These are phyloP conservation scores for Diatrype stigma DNA, from an alignment of 2,329 filamentous ascomycete genomes.

Conservation along the genomic window DNA sequence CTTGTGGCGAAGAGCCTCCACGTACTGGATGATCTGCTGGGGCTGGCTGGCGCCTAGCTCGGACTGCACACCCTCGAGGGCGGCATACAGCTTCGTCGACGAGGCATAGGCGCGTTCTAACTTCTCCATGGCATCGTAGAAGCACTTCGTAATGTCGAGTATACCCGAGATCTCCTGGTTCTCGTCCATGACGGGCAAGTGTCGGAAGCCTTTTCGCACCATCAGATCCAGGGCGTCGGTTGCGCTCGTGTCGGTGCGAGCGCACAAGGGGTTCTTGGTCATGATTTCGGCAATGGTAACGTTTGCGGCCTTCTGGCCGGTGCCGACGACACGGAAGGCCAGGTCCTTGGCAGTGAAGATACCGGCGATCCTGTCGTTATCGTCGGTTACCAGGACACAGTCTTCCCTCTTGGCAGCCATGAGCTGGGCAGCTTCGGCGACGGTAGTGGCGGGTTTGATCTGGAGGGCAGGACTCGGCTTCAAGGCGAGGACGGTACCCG, in stretches of 20 bases:
- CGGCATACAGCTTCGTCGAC: slow-evolving; percentile 96
- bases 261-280: slow-evolving; percentile 98
- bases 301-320: slow-evolving; percentile 80
- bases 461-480: slow-evolving; percentile 94
- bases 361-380: slow-evolving; percentile 94
- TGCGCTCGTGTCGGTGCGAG: slow-evolving; percentile 93
- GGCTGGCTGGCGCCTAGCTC: slow-evolving; percentile 94
- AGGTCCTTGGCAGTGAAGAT: slow-evolving; percentile 99
- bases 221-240: slow-evolving; percentile 96
- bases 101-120: slow-evolving; percentile 95
- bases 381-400: slow-evolving; percentile 94
- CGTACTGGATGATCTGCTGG: slow-evolving; percentile 98
- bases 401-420: slow-evolving; percentile 99
- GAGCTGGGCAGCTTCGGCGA: slow-evolving; percentile 92
- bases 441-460: slow-evolving; percentile 92
- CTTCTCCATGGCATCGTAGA: slow-evolving; percentile 99
- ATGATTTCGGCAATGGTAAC: slow-evolving; percentile 98
- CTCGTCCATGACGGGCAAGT: slow-evolving; percentile 98
- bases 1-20: slow-evolving; percentile 88
- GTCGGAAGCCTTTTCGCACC: slow-evolving; percentile 96
- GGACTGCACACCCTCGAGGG: slow-evolving; percentile 93
- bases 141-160: slow-evolving; percentile 98
- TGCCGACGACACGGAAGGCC: slow-evolving; percentile 92
- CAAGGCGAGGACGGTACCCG: slow-evolving; percentile 90
- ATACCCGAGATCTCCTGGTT: slow-evolving; percentile 99